phyloP scores from a whole-genome alignment of 345 rosid genomes.

The Sisymbrium irio region DNA sequence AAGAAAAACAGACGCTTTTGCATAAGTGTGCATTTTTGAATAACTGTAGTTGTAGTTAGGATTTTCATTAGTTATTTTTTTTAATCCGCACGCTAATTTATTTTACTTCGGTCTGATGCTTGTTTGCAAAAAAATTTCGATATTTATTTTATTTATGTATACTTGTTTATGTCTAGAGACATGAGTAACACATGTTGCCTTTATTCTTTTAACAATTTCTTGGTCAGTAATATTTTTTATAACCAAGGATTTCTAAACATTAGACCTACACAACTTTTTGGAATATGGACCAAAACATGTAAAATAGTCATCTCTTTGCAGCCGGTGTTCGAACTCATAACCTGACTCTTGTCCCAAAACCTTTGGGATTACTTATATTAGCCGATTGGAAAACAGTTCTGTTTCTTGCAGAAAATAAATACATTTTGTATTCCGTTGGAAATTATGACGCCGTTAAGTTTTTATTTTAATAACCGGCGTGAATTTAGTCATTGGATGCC shows the following conservation, averaged over 20 bases:
- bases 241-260: not conserved
- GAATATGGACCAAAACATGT: not conserved
- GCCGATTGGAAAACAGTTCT: not conserved
- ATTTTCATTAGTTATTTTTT: not conserved
- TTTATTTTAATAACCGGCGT: not conserved
- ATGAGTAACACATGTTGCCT: not conserved
- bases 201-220: not conserved
- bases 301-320: not conserved
- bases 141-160: not conserved
- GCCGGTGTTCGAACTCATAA: not conserved
- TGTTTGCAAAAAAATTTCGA: not conserved
- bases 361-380: not conserved
- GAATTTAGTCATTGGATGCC: constrained; percentile 14
- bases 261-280: not conserved
- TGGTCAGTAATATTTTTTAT: not conserved
- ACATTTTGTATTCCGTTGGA: not conserved
- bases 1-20: not conserved
- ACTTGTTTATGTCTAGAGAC: not conserved
- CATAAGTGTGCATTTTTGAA: too few relatives aligned
- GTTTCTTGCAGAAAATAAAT: not conserved
- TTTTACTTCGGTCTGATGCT: not conserved
- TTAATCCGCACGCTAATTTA: too few relatives aligned
- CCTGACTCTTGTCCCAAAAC: not conserved
- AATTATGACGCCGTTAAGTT: not conserved
- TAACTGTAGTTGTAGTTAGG: not conserved